These are phyloP conservation scores for Sambucus nigra DNA, from an alignment of 129 eudicot species.

Conservation along the genomic window DNA sequence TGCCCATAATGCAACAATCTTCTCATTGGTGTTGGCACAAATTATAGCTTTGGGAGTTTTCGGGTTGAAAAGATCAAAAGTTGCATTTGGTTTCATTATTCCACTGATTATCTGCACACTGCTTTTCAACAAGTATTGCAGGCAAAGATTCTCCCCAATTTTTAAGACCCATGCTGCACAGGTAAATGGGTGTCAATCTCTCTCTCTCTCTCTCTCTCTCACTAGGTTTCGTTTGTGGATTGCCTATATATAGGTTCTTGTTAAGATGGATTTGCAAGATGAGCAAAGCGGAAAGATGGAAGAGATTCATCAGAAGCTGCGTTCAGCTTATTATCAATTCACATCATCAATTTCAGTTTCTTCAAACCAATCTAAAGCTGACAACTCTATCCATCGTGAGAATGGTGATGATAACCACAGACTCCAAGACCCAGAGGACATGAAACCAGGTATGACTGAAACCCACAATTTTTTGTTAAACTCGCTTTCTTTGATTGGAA, in stretches of 20 bases:
- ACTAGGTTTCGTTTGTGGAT: background rate
- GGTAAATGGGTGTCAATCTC: constrained; percentile 29
- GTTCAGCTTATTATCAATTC: constrained; percentile 43
- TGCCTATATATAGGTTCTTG: constrained; percentile 39
- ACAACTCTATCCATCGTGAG: background rate
- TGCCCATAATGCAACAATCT: constrained; percentile 58
- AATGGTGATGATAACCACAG: constrained; percentile 7
- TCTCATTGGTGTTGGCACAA: constrained; percentile 73
- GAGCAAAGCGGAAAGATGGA: constrained; percentile 50
- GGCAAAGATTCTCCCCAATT: constrained; percentile 67
- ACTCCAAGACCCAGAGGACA: constrained; percentile 13
- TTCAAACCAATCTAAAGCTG: constrained; percentile 3
- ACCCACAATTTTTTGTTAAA: background rate
- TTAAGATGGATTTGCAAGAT: constrained; percentile 86
- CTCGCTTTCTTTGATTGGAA: background rate
- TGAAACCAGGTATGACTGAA: constrained; percentile 11
- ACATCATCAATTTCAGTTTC: constrained; percentile 16
- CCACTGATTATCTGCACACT: constrained; percentile 50
- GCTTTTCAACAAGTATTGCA: constrained; percentile 66
- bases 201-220: background rate
- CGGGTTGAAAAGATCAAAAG: constrained; percentile 43
- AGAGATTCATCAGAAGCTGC: constrained; percentile 35
- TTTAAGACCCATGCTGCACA: constrained; percentile 45
- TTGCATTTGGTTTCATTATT: constrained; percentile 51
- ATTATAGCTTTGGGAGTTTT: constrained; percentile 70